Percentiles rank a stretch among this genome's conserved stretches.
These are phyloP conservation scores for Xerocomellus intermedius DNA, from an alignment of 768 basidiomycete genomes.

Conservation along the genomic window DNA sequence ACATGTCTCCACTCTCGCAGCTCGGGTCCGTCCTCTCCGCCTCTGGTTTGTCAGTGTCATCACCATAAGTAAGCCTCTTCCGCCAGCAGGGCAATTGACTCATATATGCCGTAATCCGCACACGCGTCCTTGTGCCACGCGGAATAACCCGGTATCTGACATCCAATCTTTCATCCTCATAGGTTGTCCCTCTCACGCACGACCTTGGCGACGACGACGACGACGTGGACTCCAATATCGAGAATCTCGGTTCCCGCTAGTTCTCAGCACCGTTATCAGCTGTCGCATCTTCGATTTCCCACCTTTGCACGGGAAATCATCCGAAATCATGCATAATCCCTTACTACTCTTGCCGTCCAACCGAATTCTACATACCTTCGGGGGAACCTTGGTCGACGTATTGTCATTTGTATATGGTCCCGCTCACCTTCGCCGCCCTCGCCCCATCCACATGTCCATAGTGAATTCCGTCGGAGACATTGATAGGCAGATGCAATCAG, in stretches of 20 bases:
- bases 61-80: neutral
- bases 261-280: neutral
- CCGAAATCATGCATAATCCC: too few species aligned
- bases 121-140: neutral
- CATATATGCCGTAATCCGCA: slow-evolving; percentile 4
- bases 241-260: slow-evolving; percentile 4
- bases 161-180: neutral
- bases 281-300: neutral
- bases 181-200: slow-evolving; percentile 9
- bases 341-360: neutral
- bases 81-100: neutral
- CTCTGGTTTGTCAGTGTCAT: neutral
- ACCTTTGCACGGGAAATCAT: neutral
- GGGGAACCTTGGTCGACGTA: neutral
- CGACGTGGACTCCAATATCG: slow-evolving; percentile 2
- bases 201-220: slow-evolving; percentile 10
- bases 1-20: neutral
- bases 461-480: neutral
- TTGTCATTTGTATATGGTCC: neutral
- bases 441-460: neutral
- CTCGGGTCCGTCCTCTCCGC: neutral
- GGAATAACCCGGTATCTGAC: slow-evolving; percentile 20
- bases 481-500: neutral
- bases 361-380: too few species aligned
- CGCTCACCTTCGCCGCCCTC: neutral